Evolutionary conservation across 257 asterid species (phyloP), one percentile per base, ranked within the genome.

Genomic region (Solanum gandarillasii): DNA sequence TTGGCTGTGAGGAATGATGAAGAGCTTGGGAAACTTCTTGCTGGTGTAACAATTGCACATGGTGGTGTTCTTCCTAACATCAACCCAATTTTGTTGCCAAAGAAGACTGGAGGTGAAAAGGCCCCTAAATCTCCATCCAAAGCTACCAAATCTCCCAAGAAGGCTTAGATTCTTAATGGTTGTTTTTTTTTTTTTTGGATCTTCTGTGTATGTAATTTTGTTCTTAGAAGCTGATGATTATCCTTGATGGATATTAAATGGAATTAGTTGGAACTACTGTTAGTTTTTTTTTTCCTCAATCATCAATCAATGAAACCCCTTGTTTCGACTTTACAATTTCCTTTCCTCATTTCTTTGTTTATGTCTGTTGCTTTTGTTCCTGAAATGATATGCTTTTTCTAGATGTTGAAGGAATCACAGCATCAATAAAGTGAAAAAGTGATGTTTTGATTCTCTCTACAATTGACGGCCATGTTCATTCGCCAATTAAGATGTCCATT

Each of bases 1-100:
- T 76, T 88, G 29, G 90, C 90, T 3, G 88, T 88, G 79, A 88
- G 90, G 88, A 88, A 88, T 20, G 90, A 88, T 76, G 90, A 88
- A 35, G 90, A 88, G 52, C 55, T 88, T 0, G 90, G 90, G 67
- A 88, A 88, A 43, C 35, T 88, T 18, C 75, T 88, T 29, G 70
- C 88, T 60, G 90, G 90, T 7, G 90, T 88, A 39, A 88, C 90
- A 5, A 88, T 88, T 34, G 90, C 90, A 5, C 90, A 88, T 85
- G 90, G 90, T 14, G 90, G 90, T 9, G 90, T 88, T 39, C 27
- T 88, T 36, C 90, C 90, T 0, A 88, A 88, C 73, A 88, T 88
- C 7, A 88, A 88, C 90, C 90, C 90, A 23, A 34, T 88, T 29
- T 35, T 88, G 76, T 52, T 88, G 86, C 90, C 90, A 0, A 88